Percentiles rank a stretch among this genome's conserved stretches.
Evolutionary conservation across 495 filamentous ascomycete species (phyloP).

Genomic region (Ascodesmis nigricans): DNA sequence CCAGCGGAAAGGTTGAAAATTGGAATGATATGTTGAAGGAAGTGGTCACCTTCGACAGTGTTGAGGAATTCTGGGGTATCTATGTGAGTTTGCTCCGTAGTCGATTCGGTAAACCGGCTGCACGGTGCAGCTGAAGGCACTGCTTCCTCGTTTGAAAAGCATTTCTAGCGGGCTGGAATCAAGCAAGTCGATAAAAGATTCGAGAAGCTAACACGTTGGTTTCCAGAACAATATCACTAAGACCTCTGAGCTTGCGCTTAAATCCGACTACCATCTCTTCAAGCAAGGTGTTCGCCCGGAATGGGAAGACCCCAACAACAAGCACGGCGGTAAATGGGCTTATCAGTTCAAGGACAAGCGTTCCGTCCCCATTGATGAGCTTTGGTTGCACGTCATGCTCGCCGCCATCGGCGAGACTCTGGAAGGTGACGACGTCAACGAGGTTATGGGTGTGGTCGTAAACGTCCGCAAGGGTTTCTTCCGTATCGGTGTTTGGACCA

Average conservation of each 20-base stretch:
- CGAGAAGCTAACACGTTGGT: conserved; percentile 11
- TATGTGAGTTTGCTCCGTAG: conserved; percentile 66
- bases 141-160: no score
- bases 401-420: conserved; percentile 94
- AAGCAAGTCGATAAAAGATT: background rate
- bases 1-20: conserved; percentile 94
- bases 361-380: conserved; percentile 67
- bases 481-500: conserved; percentile 49
- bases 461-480: conserved; percentile 97
- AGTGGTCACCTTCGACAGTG: conserved; percentile 92
- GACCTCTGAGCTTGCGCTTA: conserved; percentile 81
- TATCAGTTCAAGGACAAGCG: conserved; percentile 94
- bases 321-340: conserved; percentile 97
- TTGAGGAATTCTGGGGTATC: conserved; percentile 99
- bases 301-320: conserved; percentile 96
- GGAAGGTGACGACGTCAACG: conserved; percentile 77
- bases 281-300: conserved; percentile 91
- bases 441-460: conserved; percentile 98
- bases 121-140: no score
- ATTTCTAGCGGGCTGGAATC: conserved; percentile 2
- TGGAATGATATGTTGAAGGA: conserved; percentile 97
- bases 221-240: conserved; percentile 91
- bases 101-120: no score
- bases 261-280: conserved; percentile 99
- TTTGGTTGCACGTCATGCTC: conserved; percentile 94